Percentiles rank a stretch among this genome's conserved stretches.
Conservation (phyloP, 768 basidiomycete genomes). For the Fomitopsis serialis region DNA sequence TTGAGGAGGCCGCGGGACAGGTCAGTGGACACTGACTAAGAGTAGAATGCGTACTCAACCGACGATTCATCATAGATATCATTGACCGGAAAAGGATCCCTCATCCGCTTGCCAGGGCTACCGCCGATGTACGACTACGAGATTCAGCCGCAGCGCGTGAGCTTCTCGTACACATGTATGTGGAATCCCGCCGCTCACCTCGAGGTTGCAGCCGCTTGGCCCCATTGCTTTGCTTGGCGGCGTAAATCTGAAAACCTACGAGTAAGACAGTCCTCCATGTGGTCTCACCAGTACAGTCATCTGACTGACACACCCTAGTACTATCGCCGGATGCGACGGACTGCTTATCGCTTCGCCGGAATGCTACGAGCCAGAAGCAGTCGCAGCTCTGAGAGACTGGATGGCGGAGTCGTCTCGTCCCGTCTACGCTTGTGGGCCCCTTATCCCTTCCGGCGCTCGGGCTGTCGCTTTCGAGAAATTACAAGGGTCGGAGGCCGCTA, state of each 20-base stretch:
- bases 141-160: conserved; percentile 13
- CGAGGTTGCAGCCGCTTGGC: neutral
- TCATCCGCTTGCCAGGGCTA: conserved; percentile 14
- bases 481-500: neutral
- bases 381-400: conserved; percentile 5
- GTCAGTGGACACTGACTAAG: neutral
- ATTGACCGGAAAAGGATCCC: neutral
- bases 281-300: neutral
- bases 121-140: conserved; percentile 21
- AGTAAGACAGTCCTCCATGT: conserved; percentile 1
- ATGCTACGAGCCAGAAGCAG: conserved; percentile 10
- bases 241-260: conserved; percentile 4
- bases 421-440: conserved; percentile 4
- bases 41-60: neutral
- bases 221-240: neutral
- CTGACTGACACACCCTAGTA: neutral
- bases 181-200: neutral
- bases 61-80: neutral
- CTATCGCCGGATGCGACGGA: conserved; percentile 9
- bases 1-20: neutral
- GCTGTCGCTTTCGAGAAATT: neutral
- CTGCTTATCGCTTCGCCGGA: conserved; percentile 2
- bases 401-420: conserved; percentile 1
- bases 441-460: neutral
- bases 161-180: neutral